Evolutionary conservation across 495 filamentous ascomycete species (phyloP).

Genomic region (Articulospora tetracladia): DNA sequence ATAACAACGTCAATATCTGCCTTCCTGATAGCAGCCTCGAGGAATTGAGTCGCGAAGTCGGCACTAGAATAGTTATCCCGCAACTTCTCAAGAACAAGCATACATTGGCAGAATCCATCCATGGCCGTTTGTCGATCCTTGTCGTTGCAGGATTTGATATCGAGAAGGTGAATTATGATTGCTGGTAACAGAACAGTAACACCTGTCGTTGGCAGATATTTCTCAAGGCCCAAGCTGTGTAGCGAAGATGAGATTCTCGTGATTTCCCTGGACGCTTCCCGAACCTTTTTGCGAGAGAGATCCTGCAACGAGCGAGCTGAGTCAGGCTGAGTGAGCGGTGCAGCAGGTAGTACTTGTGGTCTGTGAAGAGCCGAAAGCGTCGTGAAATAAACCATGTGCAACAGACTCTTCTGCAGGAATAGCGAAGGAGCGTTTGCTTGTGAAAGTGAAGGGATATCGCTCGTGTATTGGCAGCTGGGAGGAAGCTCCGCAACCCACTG

Average conservation of each 20-base stretch:
- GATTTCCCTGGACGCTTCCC: constrained; percentile 74
- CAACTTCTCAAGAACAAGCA: constrained; percentile 75
- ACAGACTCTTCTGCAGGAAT: constrained; percentile 68
- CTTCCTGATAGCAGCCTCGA: constrained; percentile 80
- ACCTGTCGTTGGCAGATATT: constrained; percentile 79
- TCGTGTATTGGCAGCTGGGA: constrained; percentile 56
- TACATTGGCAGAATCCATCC: constrained; percentile 78
- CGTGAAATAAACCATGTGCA: constrained; percentile 88
- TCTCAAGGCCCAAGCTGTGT: constrained; percentile 62
- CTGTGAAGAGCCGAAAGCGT: constrained; percentile 84
- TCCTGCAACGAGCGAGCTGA: constrained; percentile 61
- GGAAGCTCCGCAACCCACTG: constrained; percentile 70
- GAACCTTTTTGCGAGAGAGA: constrained; percentile 72
- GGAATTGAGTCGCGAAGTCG: constrained; percentile 80
- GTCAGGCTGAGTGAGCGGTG: constrained; percentile 53
- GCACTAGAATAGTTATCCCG: constrained; percentile 83
- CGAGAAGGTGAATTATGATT: constrained; percentile 85
- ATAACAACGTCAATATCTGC: constrained; percentile 54
- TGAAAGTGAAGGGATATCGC: constrained; percentile 31
- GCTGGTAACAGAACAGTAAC: constrained; percentile 87
- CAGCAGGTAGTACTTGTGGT: constrained; percentile 77
- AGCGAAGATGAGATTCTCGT: constrained; percentile 73
- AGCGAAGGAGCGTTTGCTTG: constrained; percentile 37
- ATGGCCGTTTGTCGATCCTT: constrained; percentile 63
- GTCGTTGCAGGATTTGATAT: constrained; percentile 75